These are phyloP conservation scores for Sphagnum tenellum DNA, from an alignment of 225 moss, liverwort and hornwort species.

Conservation along the genomic window DNA sequence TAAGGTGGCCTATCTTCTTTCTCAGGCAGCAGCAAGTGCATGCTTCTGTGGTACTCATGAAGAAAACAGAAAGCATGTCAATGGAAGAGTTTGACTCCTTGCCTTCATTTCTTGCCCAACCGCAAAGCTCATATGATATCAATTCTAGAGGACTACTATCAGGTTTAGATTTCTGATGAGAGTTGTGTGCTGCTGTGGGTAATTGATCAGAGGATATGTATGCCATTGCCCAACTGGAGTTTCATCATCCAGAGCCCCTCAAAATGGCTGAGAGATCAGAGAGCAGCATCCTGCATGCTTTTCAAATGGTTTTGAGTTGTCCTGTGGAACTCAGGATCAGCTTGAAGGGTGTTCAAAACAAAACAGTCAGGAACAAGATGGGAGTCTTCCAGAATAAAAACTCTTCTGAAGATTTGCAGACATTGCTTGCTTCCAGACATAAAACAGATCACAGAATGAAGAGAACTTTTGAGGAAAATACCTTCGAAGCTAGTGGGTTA, in stretches of 20 bases:
- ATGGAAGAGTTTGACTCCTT: too few species aligned
- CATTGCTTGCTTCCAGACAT: too few species aligned
- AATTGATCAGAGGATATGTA: constrained; percentile 28
- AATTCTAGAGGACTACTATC: too few species aligned
- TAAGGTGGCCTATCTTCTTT: background rate
- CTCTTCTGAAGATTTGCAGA: background rate
- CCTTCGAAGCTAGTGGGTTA: background rate
- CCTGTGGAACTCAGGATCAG: constrained; percentile 75
- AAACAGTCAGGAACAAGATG: background rate
- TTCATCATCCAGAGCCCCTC: constrained; percentile 66
- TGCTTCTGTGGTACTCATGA: too few species aligned
- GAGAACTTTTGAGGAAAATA: too few species aligned
- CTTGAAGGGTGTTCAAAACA: constrained; percentile 24
- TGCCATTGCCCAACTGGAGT: constrained; percentile 74
- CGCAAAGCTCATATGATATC: too few species aligned
- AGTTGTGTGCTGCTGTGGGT: background rate
- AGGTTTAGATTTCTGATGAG: background rate
- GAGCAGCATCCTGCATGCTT: constrained; percentile 76
- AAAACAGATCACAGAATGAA: too few species aligned
- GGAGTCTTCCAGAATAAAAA: too few species aligned
- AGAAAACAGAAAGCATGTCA: too few species aligned
- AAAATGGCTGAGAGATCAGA: constrained; percentile 76
- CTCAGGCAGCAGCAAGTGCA: too few species aligned
- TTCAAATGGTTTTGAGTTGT: constrained; percentile 67
- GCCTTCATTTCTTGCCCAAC: too few species aligned